Percentiles rank a stretch among this genome's conserved stretches.
Conservation (phyloP, 2,329 filamentous ascomycete genomes). For the Drechslerella stenobrocha region DNA sequence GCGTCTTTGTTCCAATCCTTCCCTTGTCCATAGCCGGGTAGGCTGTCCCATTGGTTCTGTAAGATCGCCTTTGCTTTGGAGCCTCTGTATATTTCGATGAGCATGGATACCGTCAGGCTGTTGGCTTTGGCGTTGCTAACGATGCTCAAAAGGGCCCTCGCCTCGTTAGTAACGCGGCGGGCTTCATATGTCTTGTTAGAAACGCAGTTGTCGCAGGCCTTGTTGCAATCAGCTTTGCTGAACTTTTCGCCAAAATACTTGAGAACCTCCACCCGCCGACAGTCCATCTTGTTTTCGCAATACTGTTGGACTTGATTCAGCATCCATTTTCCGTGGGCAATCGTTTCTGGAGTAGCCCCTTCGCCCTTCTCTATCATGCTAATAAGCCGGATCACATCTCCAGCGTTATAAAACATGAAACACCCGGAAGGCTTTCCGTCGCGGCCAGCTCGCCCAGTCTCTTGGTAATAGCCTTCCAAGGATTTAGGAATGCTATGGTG, state of each 20-base stretch:
- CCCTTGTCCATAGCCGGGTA: slow-evolving; percentile 69
- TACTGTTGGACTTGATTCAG: slow-evolving; percentile 80
- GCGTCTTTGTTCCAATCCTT: slow-evolving; percentile 72
- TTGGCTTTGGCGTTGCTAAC: slow-evolving; percentile 60
- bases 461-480: slow-evolving; percentile 96
- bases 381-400: slow-evolving; percentile 72
- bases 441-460: slow-evolving; percentile 90
- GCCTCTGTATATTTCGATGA: slow-evolving; percentile 81
- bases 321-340: slow-evolving; percentile 83
- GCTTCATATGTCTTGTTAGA: slow-evolving; percentile 71
- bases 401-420: slow-evolving; percentile 84
- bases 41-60: slow-evolving; percentile 59
- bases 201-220: slow-evolving; percentile 85
- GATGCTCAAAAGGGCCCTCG: slow-evolving; percentile 70
- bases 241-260: slow-evolving; percentile 94
- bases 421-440: slow-evolving; percentile 86
- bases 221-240: slow-evolving; percentile 68
- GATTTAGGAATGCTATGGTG: slow-evolving; percentile 93
- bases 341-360: slow-evolving; percentile 60
- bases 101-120: slow-evolving; percentile 74
- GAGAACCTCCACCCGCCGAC: slow-evolving; percentile 82
- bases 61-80: slow-evolving; percentile 65
- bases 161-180: slow-evolving; percentile 76
- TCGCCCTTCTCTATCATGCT: slow-evolving; percentile 83
- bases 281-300: slow-evolving; percentile 86